Evolutionary conservation across 306 rosid genomes (phyloP), one percentile per base, ranked within the genome.

Genomic region (Ziziphus jujuba): DNA sequence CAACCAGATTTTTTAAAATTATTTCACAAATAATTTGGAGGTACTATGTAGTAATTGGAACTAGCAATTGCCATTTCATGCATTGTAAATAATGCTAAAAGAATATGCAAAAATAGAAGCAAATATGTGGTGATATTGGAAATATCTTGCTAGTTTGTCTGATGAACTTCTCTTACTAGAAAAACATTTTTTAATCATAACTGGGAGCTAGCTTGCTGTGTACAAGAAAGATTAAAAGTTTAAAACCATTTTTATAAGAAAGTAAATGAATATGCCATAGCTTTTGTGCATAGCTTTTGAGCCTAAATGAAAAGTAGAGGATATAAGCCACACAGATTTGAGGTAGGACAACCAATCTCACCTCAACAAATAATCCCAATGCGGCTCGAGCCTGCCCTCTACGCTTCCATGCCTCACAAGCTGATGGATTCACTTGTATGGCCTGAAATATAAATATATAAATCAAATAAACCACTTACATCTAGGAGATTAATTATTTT

Each of bases 311-410:
- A 36, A 36, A 36, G 43, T 11, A 36, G 43, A 36, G 11, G 43
- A 36, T 36, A 6, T 6, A 36, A 36, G 43, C 43, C 43, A 36
- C 16, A 61, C 49, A 36, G 61, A 55, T 54, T 22, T 48, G 22
- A 72, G 65, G n/a, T 61, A 63, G 74, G 51, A 38, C 38, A 72
- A 75, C 38, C 59, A 28, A 43, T 71, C 83, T 87, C 72, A 90
- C 99, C 93, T 84, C 95, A 74, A 77, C 82, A 80, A 85, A 86
- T 78, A 87, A 85, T 72, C 99, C 99, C 67, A 93, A 80, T n/a
- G 97, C 99, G 61, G 99, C 97, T 61, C 92, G 90, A 40, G 99
- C 99, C 78, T 93, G 99, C 77, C 99, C 99, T 81, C 99, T 90
- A 74, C 99, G 84, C 73, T 93, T 93, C 99, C 99, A 93, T 72